Percentiles rank a stretch among this genome's conserved stretches.
Conservation (phyloP, 352 stramenopile species). For the Blastocystis sp. region DNA sequence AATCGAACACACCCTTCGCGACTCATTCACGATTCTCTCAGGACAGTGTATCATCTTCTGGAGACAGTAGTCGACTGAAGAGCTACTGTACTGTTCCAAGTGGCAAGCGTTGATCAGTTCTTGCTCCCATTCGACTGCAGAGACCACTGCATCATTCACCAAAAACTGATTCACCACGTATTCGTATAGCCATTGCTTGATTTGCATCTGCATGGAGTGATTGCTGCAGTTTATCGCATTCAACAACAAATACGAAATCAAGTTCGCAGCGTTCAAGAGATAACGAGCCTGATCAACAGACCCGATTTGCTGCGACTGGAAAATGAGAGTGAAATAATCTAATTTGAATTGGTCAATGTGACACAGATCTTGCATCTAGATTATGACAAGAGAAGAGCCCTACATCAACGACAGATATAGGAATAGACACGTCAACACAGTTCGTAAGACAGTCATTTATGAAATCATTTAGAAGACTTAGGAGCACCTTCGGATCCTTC, state of each 20-base stretch:
- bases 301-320: neutral
- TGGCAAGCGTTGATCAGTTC: neutral
- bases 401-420: neutral
- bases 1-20: neutral
- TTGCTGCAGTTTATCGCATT: neutral
- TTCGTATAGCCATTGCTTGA: neutral
- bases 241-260: neutral
- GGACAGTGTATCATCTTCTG: neutral
- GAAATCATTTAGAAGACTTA: neutral
- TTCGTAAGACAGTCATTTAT: neutral
- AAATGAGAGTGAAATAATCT: neutral
- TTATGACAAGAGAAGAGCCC: neutral
- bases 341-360: neutral
- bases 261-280: neutral
- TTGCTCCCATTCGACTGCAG: neutral
- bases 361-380: neutral
- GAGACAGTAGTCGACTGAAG: neutral
- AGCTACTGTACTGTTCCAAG: neutral
- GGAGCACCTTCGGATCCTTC: neutral
- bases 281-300: neutral
- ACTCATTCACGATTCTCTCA: neutral
- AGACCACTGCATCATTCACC: neutral
- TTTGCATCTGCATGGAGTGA: neutral
- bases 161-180: neutral
- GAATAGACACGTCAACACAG: neutral